Evolutionary conservation across 306 rosid species (phyloP).

Genomic region (Vigna reflexopilosa): DNA sequence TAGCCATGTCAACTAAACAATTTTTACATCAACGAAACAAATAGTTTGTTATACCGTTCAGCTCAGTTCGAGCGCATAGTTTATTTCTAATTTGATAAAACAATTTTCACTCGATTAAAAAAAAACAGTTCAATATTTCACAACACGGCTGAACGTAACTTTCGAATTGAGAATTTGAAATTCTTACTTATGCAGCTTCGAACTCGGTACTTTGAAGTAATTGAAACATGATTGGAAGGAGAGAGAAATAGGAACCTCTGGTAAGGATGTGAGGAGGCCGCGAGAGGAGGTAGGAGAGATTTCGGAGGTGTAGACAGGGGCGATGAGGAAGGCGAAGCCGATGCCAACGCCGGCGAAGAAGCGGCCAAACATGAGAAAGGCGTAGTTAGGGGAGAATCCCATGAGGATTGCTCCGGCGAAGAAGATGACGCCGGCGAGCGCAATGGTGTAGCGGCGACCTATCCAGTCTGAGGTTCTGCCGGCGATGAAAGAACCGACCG

Average conservation of each 20-base stretch:
- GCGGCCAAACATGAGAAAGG: slow-evolving; percentile 84
- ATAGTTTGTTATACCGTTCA: too few relatives aligned
- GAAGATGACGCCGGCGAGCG: slow-evolving; percentile 64
- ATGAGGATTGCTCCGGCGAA: slow-evolving; percentile 75
- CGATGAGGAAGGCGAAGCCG: slow-evolving; percentile 80
- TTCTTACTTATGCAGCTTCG: background rate
- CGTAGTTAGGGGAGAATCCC: slow-evolving; percentile 81
- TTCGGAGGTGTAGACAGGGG: slow-evolving; percentile 78
- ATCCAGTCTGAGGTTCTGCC: slow-evolving; percentile 86
- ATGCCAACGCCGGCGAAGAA: slow-evolving; percentile 80
- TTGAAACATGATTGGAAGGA: background rate
- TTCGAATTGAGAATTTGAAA: too few relatives aligned
- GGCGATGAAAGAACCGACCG: slow-evolving; percentile 66
- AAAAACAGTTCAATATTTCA: too few relatives aligned
- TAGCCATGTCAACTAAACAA: too few relatives aligned
- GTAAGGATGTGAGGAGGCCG: slow-evolving; percentile 78
- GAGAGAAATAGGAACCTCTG: slow-evolving; percentile 57
- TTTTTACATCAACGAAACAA: too few relatives aligned
- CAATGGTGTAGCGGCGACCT: slow-evolving; percentile 84
- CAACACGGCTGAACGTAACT: background rate
- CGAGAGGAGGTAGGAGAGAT: slow-evolving; percentile 80
- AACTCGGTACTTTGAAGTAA: too few relatives aligned
- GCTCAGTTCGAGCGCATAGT: background rate
- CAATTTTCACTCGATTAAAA: too few relatives aligned
- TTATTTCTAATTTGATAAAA: too few relatives aligned